phyloP scores from a whole-genome alignment of 2,329 filamentous ascomycete species.

The Coleophoma crateriformis region DNA sequence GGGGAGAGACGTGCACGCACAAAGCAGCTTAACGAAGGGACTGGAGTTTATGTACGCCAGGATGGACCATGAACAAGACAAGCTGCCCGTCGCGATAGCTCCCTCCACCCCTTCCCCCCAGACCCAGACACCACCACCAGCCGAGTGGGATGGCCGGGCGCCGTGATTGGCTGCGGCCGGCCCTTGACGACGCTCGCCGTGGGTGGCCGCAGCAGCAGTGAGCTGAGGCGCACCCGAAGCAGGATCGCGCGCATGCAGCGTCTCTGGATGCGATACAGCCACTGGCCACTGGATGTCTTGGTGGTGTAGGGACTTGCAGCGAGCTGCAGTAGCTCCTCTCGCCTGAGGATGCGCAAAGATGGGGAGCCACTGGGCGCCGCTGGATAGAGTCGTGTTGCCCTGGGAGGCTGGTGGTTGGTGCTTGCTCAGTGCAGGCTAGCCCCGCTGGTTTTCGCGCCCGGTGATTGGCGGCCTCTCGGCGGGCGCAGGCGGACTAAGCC shows the following conservation, averaged over 20 bases:
- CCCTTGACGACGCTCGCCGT: neutral
- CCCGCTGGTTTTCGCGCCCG: too few relatives aligned
- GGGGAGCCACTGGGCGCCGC: too few relatives aligned
- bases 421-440: neutral
- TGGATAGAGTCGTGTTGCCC: too few relatives aligned
- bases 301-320: neutral
- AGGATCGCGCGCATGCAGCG: neutral
- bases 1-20: conserved; percentile 16
- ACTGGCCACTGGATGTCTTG: conserved; percentile 1
- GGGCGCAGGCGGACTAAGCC: neutral
- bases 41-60: conserved; percentile 3
- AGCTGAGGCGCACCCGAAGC: neutral
- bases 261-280: neutral
- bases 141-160: neutral
- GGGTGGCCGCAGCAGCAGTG: neutral
- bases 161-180: neutral
- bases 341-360: neutral
- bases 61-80: conserved; percentile 9
- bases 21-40: conserved; percentile 5
- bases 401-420: neutral
- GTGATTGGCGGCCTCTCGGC: neutral
- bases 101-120: neutral
- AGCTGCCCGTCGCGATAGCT: neutral
- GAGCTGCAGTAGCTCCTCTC: neutral
- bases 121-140: too few relatives aligned